Conservation (phyloP, 2,329 filamentous ascomycete species). For the Talaromyces rugulosus region DNA sequence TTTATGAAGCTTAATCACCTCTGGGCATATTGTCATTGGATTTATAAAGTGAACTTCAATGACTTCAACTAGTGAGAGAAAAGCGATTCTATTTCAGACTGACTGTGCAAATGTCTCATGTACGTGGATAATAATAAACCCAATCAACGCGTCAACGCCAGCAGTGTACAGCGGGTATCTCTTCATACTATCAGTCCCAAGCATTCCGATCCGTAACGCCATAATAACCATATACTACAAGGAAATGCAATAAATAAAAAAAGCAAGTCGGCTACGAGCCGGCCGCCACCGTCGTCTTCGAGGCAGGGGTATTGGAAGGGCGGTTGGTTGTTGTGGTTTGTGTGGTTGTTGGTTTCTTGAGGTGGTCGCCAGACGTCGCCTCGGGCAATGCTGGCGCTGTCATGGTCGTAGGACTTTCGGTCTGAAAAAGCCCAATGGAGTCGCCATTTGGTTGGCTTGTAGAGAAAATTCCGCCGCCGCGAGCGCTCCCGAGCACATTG, state of each 20-base stretch:
- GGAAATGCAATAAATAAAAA: not conserved
- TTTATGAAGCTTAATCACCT: not conserved
- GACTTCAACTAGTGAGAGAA: no score
- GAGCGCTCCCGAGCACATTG: slow-evolving; percentile 52
- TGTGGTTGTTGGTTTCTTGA: slow-evolving; percentile 20
- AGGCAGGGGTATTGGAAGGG: slow-evolving; percentile 5
- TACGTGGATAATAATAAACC: not conserved
- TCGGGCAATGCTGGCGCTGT: slow-evolving; percentile 23
- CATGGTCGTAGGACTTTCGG: slow-evolving; percentile 22
- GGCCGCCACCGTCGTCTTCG: slow-evolving; percentile 20
- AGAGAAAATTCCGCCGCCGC: slow-evolving; percentile 43
- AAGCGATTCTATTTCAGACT: no score
- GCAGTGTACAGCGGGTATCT: slow-evolving; percentile 3
- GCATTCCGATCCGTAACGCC: not conserved
- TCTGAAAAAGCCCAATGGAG: slow-evolving; percentile 32
- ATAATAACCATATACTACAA: not conserved
- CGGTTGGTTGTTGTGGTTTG: slow-evolving; percentile 10
- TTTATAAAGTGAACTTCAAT: no score
- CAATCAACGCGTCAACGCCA: not conserved
- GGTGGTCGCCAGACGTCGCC: slow-evolving; percentile 17
- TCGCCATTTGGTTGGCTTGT: slow-evolving; percentile 27
- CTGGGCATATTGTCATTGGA: no score
- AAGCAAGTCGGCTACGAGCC: slow-evolving; percentile 9
- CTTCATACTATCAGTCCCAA: not conserved
- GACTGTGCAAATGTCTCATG: not conserved